Percentiles rank a stretch among this genome's conserved stretches.
These are phyloP conservation scores for Saksenaea vasiformis DNA, from an alignment of 371 early-diverging fungal species.

Conservation along the genomic window DNA sequence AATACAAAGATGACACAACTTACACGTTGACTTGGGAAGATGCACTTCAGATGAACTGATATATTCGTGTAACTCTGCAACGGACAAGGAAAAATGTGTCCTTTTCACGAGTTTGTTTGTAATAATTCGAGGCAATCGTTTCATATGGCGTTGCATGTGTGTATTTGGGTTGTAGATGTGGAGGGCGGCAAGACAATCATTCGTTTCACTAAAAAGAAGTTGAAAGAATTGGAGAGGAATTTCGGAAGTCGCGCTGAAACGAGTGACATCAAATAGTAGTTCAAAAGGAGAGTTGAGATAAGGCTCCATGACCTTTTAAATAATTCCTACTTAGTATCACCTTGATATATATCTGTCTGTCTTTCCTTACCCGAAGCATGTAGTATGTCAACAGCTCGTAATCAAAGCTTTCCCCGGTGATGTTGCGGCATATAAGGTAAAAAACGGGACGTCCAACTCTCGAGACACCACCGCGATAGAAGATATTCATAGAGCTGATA, in stretches of 20 bases:
- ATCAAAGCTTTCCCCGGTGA: slow-evolving; percentile 71
- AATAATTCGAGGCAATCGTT: slow-evolving; percentile 45
- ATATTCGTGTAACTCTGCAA: slow-evolving; percentile 64
- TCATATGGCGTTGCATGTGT: slow-evolving; percentile 51
- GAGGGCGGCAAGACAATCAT: slow-evolving; percentile 41
- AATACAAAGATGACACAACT: background rate
- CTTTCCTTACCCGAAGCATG: slow-evolving; percentile 58
- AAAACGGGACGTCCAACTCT: slow-evolving; percentile 76
- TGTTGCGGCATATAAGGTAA: slow-evolving; percentile 74
- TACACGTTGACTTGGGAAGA: slow-evolving; percentile 73
- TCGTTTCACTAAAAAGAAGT: slow-evolving; percentile 62
- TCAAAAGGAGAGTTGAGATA: slow-evolving; percentile 66
- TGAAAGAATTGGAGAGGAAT: slow-evolving; percentile 71
- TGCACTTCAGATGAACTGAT: slow-evolving; percentile 67
- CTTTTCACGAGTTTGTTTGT: slow-evolving; percentile 58
- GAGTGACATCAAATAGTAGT: slow-evolving; percentile 76
- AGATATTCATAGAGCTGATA: slow-evolving; percentile 59
- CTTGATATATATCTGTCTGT: background rate
- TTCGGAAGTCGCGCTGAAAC: slow-evolving; percentile 72
- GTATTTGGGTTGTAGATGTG: slow-evolving; percentile 70
- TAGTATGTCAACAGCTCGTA: slow-evolving; percentile 74
- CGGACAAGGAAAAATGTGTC: slow-evolving; percentile 53
- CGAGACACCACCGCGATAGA: slow-evolving; percentile 80
- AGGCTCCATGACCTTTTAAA: slow-evolving; percentile 52
- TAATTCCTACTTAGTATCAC: background rate